Evolutionary conservation across 164 flowering plant species (phyloP).

Genomic region (Stephania yunnanensis): DNA sequence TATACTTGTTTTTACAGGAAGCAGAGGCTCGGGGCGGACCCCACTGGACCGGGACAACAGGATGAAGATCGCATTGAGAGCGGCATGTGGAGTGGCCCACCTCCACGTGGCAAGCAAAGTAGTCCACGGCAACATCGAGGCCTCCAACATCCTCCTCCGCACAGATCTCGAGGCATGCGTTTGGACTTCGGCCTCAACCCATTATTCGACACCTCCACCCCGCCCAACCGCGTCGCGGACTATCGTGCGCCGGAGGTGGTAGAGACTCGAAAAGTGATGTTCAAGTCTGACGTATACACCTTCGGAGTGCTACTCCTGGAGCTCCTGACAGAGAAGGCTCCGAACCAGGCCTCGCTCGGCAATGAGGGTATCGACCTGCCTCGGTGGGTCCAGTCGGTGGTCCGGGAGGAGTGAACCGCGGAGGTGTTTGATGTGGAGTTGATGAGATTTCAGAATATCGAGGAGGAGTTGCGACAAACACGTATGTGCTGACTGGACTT

Average conservation of each 20-base stretch:
- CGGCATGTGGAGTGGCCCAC: constrained; percentile 71
- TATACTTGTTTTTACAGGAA: too few relatives aligned
- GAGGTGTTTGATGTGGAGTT: constrained; percentile 95
- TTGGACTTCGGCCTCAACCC: constrained; percentile 74
- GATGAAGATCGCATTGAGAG: constrained; percentile 62
- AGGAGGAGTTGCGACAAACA: constrained; percentile 99
- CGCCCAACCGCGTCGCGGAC: constrained; percentile 71
- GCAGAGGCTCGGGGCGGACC: constrained; percentile 90
- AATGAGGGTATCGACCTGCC: constrained; percentile 96
- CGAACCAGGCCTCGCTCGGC: constrained; percentile 83
- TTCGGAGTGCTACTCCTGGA: constrained; percentile 82
- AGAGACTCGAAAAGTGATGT: constrained; percentile 72
- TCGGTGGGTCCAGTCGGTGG: constrained; percentile 96
- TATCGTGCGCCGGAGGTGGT: constrained; percentile 92
- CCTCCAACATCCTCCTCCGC: constrained; percentile 81
- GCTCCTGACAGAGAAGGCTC: constrained; percentile 85
- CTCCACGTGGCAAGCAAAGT: constrained; percentile 63
- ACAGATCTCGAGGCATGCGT: constrained; percentile 52
- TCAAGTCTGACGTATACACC: constrained; percentile 90
- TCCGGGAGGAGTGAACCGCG: constrained; percentile 96
- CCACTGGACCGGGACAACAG: constrained; percentile 90
- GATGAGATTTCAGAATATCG: constrained; percentile 73
- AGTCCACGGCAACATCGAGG: constrained; percentile 87
- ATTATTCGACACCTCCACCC: constrained; percentile 45
- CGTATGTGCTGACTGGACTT: too few relatives aligned